phyloP scores from a whole-genome alignment of 345 rosid species.

The Sonneratia alba region DNA sequence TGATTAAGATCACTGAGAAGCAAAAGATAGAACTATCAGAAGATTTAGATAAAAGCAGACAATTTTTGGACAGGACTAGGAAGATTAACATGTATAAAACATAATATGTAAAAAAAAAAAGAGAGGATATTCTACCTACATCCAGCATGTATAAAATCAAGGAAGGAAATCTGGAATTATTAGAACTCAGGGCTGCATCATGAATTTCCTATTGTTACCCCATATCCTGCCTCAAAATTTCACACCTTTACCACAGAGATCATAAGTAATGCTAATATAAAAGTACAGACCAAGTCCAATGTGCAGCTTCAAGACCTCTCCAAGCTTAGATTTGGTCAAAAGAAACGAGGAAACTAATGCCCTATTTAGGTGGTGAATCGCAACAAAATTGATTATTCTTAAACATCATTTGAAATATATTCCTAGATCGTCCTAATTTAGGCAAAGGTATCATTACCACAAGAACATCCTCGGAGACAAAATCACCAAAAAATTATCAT shows the following conservation, averaged over 20 bases:
- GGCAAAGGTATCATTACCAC: not conserved
- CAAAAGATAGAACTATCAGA: not conserved
- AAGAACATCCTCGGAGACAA: not conserved
- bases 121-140: not conserved
- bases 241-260: not conserved
- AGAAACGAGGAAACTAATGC: not conserved
- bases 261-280: not conserved
- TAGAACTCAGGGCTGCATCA: not conserved
- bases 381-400: not conserved
- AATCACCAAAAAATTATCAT: not conserved
- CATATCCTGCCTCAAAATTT: not conserved
- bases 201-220: not conserved
- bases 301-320: not conserved
- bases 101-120: not conserved
- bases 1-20: constrained; percentile 1
- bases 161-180: not conserved
- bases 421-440: not conserved
- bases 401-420: not conserved
- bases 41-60: not conserved
- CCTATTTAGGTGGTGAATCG: not conserved
- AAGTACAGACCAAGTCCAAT: not conserved
- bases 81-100: not conserved
- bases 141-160: not conserved
- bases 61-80: not conserved
- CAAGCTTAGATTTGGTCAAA: not conserved